Conservation (phyloP, 148 eudicot genomes). For the Dysphania ambrosioides region DNA sequence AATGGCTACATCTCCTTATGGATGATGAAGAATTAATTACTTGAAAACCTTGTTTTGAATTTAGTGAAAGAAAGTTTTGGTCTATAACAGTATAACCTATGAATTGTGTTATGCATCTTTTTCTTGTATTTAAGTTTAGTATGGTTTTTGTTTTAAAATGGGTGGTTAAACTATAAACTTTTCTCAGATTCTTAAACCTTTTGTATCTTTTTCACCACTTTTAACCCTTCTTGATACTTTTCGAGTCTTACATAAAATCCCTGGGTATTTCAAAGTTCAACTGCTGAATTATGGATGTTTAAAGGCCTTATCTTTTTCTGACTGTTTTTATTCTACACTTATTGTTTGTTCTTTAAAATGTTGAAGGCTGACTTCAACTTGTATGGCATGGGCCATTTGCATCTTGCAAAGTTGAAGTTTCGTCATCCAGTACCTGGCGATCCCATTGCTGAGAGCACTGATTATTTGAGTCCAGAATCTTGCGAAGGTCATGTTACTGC, state of each 20-base stretch:
- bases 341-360: conserved; percentile 1
- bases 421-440: conserved; percentile 67
- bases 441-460: conserved; percentile 24
- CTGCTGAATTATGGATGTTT: not conserved
- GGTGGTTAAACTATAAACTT: not conserved
- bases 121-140: not conserved
- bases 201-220: not conserved
- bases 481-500: conserved; percentile 37
- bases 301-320: not conserved
- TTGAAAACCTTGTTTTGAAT: not conserved
- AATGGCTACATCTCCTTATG: not conserved
- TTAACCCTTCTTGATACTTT: not conserved
- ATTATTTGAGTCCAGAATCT: conserved; percentile 19
- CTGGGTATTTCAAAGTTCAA: not conserved
- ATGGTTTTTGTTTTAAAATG: not conserved
- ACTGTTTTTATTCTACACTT: conserved; percentile 1
- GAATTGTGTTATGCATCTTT: not conserved
- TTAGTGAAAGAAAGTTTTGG: not conserved
- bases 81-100: too few species aligned
- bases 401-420: conserved; percentile 76
- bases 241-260: not conserved
- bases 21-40: not conserved
- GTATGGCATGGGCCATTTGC: conserved; percentile 95
- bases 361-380: conserved; percentile 78
- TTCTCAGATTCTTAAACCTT: not conserved